Percentiles rank a stretch among this genome's conserved stretches.
Evolutionary conservation across 805 yeast genomes (phyloP).

Genomic region (Cyberlindnera xishuangbannaensis): DNA sequence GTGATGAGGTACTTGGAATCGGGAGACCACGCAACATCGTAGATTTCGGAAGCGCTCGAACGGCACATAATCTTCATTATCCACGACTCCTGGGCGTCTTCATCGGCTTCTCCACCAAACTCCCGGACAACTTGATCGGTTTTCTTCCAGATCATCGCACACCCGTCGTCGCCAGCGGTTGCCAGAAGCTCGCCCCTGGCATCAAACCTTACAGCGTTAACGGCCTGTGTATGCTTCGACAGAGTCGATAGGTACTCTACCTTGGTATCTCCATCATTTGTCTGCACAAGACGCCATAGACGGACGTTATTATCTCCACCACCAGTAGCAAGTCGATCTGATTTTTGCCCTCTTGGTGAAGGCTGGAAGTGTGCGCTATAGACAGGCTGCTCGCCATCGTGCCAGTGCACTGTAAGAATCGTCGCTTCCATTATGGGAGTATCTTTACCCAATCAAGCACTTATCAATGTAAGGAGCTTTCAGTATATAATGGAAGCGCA

Average conservation of each 20-base stretch:
- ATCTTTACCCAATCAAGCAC: too few species aligned
- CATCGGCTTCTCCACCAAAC: constrained; percentile 46
- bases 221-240: constrained; percentile 89
- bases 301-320: constrained; percentile 95
- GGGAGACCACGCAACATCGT: constrained; percentile 93
- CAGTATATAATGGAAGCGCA: too few species aligned
- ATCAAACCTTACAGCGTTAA: constrained; percentile 81
- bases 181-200: constrained; percentile 69
- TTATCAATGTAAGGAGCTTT: too few species aligned
- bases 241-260: constrained; percentile 79
- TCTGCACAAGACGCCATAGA: constrained; percentile 25
- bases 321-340: constrained; percentile 69
- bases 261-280: constrained; percentile 24
- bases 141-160: constrained; percentile 71
- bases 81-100: constrained; percentile 75
- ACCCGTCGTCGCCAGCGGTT: constrained; percentile 94
- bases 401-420: constrained; percentile 65
- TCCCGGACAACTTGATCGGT: constrained; percentile 50
- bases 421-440: constrained; percentile 32
- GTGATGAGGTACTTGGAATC: constrained; percentile 69
- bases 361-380: constrained; percentile 65
- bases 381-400: constrained; percentile 68
- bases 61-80: constrained; percentile 51
- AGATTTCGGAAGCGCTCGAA: constrained; percentile 67
- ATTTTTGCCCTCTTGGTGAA: constrained; percentile 9